These are phyloP conservation scores for Apiospora pterosperma DNA, from an alignment of 2,329 filamentous ascomycete species.

Conservation along the genomic window DNA sequence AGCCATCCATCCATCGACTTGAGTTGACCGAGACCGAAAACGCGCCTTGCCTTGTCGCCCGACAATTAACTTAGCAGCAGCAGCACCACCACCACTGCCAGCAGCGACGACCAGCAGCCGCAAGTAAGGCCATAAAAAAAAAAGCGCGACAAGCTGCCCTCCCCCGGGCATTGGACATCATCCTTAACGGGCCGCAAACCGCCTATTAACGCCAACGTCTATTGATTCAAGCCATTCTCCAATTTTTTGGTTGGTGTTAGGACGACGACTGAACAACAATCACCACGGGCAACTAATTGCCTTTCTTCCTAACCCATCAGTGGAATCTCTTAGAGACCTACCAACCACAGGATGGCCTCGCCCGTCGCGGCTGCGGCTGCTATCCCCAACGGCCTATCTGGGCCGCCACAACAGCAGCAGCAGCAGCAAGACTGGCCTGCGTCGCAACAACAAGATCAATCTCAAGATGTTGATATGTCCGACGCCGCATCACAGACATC, in stretches of 20 bases:
- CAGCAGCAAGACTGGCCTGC: not conserved
- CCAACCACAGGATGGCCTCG: slow-evolving; percentile 4
- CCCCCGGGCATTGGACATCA: slow-evolving; percentile 1
- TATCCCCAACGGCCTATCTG: slow-evolving; percentile 3
- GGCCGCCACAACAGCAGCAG: not conserved
- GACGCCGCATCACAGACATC: slow-evolving; percentile 20
- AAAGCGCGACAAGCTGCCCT: slow-evolving; percentile 1
- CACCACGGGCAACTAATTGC: not conserved
- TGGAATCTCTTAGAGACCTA: not conserved
- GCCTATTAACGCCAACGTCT: not conserved
- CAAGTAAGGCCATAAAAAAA: not conserved
- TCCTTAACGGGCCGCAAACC: slow-evolving; percentile 2
- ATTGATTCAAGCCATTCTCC: slow-evolving; percentile 1
- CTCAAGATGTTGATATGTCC: slow-evolving; percentile 15
- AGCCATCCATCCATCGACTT: not conserved
- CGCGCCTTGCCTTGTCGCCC: not conserved
- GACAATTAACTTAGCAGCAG: not conserved
- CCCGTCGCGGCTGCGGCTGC: slow-evolving; percentile 1
- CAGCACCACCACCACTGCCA: not conserved
- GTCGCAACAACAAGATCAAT: slow-evolving; percentile 1
- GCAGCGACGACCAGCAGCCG: not conserved
- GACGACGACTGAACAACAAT: not conserved
- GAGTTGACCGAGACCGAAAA: not conserved
- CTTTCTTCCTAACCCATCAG: not conserved
- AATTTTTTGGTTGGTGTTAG: slow-evolving; percentile 2